Conservation (phyloP, 768 basidiomycete genomes). For the Lactarius sanguifluus region DNA sequence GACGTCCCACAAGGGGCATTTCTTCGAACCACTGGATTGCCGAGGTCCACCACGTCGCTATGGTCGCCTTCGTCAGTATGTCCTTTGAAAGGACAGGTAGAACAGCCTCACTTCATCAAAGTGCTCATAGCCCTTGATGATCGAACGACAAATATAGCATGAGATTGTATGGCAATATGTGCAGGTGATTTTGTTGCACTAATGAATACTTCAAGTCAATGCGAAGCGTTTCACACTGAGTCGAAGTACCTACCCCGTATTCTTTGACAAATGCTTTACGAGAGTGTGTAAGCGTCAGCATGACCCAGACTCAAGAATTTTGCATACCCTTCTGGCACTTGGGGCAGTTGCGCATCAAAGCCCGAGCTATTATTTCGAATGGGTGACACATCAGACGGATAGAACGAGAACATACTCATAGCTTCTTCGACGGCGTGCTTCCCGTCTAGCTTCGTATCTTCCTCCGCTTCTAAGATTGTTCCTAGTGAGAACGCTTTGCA, state of each 20-base stretch:
- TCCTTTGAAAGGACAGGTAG: not conserved
- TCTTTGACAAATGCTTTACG: slow-evolving; percentile 77
- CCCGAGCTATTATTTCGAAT: slow-evolving; percentile 50
- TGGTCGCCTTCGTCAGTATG: not conserved
- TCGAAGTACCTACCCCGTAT: slow-evolving; percentile 53
- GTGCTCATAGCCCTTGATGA: slow-evolving; percentile 76
- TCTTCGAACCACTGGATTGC: slow-evolving; percentile 33
- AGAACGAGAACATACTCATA: slow-evolving; percentile 62
- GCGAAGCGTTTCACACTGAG: not conserved
- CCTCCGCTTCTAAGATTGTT: slow-evolving; percentile 57
- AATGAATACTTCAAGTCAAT: slow-evolving; percentile 13
- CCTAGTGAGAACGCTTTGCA: slow-evolving; percentile 15
- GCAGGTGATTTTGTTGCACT: slow-evolving; percentile 95
- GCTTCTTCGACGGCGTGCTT: slow-evolving; percentile 87
- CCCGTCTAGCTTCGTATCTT: slow-evolving; percentile 71
- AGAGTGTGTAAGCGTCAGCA: slow-evolving; percentile 6
- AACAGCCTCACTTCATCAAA: slow-evolving; percentile 44
- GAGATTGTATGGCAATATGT: slow-evolving; percentile 69
- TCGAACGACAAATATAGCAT: slow-evolving; percentile 80
- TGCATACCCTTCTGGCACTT: slow-evolving; percentile 71
- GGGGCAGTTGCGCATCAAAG: slow-evolving; percentile 86
- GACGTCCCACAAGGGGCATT: slow-evolving; percentile 69
- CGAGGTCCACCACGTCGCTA: slow-evolving; percentile 19
- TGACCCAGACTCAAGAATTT: not conserved
- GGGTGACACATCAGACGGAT: slow-evolving; percentile 13